A percentile compares a stretch with the other conserved stretches of the same genome.
These are phyloP conservation scores for Chrysosporium keratinophilum DNA, from an alignment of 2,329 filamentous ascomycete species.

Conservation along the genomic window DNA sequence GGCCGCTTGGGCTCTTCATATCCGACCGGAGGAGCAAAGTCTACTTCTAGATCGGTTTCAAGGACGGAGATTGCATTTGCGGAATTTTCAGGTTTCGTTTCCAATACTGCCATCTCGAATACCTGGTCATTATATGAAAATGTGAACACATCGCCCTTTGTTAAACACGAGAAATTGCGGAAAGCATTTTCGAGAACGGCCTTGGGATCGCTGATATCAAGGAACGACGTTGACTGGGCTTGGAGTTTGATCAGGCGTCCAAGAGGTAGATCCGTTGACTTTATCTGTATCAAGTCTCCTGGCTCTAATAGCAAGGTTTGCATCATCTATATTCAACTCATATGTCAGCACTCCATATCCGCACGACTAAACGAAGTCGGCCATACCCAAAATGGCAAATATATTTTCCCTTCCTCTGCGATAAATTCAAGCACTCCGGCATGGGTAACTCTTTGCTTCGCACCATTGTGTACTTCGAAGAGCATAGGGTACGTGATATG, in stretches of 20 bases:
- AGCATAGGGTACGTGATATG: slow-evolving; percentile 97
- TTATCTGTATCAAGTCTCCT: slow-evolving; percentile 88
- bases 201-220: slow-evolving; percentile 94
- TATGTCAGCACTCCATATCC: slow-evolving; percentile 6
- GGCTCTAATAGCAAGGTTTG: slow-evolving; percentile 78
- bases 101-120: slow-evolving; percentile 85
- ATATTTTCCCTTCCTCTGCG: slow-evolving; percentile 91
- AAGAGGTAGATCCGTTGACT: slow-evolving; percentile 82
- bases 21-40: slow-evolving; percentile 87
- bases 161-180: slow-evolving; percentile 87
- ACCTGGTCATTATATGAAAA: slow-evolving; percentile 93
- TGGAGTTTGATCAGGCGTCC: slow-evolving; percentile 94
- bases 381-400: slow-evolving; percentile 84
- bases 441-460: slow-evolving; percentile 69
- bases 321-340: slow-evolving; percentile 64
- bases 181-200: slow-evolving; percentile 95
- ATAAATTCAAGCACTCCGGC: slow-evolving; percentile 95
- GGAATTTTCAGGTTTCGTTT: slow-evolving; percentile 75
- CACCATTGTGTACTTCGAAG: slow-evolving; percentile 89
- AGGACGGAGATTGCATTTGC: slow-evolving; percentile 84
- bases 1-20: slow-evolving; percentile 75
- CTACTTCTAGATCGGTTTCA: slow-evolving; percentile 91
- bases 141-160: slow-evolving; percentile 87
- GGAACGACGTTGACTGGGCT: slow-evolving; percentile 82
- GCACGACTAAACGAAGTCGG: background rate